A percentile compares a stretch with the other conserved stretches of the same genome.
Conservation (phyloP, 1,139 yeast species). For the Saccharomycopsis crataegensis region DNA sequence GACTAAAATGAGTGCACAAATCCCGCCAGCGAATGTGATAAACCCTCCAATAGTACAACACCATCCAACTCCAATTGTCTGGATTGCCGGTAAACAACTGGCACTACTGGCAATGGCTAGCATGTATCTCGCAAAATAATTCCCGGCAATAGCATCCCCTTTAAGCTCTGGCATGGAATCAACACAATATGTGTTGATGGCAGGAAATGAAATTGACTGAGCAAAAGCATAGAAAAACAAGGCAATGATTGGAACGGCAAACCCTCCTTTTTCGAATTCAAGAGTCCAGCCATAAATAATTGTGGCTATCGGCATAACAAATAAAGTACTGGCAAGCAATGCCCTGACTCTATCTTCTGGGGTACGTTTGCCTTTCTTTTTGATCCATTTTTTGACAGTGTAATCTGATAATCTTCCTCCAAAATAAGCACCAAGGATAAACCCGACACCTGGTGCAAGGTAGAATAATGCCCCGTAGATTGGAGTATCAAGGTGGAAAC, state of each 20-base stretch:
- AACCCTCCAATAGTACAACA: slow-evolving; percentile 38
- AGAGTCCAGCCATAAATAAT: slow-evolving; percentile 48
- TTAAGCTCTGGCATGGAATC: slow-evolving; percentile 46
- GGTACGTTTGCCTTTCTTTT: slow-evolving; percentile 34
- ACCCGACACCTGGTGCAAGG: slow-evolving; percentile 47
- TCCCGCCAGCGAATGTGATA: slow-evolving; percentile 28
- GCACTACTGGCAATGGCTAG: slow-evolving; percentile 46
- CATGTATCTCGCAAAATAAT: slow-evolving; percentile 41
- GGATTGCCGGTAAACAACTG: slow-evolving; percentile 37
- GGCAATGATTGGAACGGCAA: slow-evolving; percentile 43
- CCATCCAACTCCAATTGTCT: slow-evolving; percentile 48
- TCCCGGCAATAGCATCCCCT: slow-evolving; percentile 48
- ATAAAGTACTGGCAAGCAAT: slow-evolving; percentile 32
- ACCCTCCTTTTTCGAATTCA: slow-evolving; percentile 42
- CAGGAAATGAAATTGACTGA: slow-evolving; percentile 44
- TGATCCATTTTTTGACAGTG: slow-evolving; percentile 37
- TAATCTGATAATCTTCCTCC: slow-evolving; percentile 47
- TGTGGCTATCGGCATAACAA: slow-evolving; percentile 35
- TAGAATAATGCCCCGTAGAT: slow-evolving; percentile 44
- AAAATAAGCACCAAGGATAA: slow-evolving; percentile 38
- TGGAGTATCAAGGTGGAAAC: slow-evolving; percentile 40
- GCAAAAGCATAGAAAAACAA: slow-evolving; percentile 42
- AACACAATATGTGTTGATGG: slow-evolving; percentile 47
- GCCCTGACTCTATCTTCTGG: slow-evolving; percentile 47
- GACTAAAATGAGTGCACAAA: slow-evolving; percentile 24